These are phyloP conservation scores for Termitomyces sp. DNA, from an alignment of 768 basidiomycete genomes.

Conservation along the genomic window DNA sequence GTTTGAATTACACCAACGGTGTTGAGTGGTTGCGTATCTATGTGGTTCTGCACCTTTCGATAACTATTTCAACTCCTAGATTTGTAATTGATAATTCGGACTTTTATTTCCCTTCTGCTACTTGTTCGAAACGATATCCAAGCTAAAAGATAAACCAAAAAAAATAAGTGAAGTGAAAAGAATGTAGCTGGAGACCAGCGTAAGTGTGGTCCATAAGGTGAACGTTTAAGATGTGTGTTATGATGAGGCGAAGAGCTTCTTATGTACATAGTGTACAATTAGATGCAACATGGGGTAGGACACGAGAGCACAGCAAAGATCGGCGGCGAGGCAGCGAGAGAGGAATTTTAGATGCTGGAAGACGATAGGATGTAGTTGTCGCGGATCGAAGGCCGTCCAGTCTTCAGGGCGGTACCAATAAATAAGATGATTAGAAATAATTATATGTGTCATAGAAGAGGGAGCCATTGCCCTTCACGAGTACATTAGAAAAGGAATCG, in stretches of 20 bases:
- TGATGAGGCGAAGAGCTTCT: conserved; percentile 1
- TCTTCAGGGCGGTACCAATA: conserved; percentile 6
- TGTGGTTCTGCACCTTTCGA: background rate
- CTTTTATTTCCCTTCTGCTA: conserved; percentile 5
- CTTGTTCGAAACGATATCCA: background rate
- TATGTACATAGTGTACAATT: conserved; percentile 14
- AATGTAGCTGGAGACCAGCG: background rate
- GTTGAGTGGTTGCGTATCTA: background rate
- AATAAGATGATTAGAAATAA: conserved; percentile 12
- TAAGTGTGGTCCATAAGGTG: background rate
- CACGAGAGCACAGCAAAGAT: conserved; percentile 13
- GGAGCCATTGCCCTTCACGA: conserved; percentile 78
- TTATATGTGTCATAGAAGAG: conserved; percentile 51
- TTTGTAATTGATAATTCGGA: conserved; percentile 1
- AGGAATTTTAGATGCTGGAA: background rate
- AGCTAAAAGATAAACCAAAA: background rate
- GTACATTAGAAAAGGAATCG: conserved; percentile 1
- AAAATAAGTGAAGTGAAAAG: background rate
- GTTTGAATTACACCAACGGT: background rate
- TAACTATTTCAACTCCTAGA: background rate
- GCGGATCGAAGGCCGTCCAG: conserved; percentile 2
- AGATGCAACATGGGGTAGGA: conserved; percentile 5
- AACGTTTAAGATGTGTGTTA: background rate
- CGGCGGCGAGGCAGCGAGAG: background rate
- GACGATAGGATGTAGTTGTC: background rate